Evolutionary conservation across 805 yeast species (phyloP), one percentile per base, ranked within the genome.

Genomic region (Starmerella asiatica): DNA sequence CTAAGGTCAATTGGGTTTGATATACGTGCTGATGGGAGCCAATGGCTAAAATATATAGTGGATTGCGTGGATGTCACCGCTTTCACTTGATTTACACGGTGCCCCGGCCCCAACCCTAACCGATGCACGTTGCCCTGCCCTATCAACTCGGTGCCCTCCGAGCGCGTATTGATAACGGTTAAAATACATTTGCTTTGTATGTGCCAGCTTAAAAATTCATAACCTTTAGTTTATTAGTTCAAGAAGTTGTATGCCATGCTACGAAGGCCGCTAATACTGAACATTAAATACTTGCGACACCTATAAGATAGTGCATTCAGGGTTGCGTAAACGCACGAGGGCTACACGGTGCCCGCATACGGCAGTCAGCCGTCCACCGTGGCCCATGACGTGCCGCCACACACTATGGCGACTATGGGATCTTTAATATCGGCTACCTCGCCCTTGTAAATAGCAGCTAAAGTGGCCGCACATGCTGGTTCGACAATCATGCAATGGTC

Each of bases 391-490:
- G 45, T 32, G 9, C 52, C 52, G 7, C 52, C 52, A 24, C 52
- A 48, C 18, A 48, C 50, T 34, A 48, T 42, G 16, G 50, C 47
- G 3, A 48, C 45, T 1, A 46, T 32, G 8, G 46, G 41, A 12
- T 21, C 34, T 7, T 9, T 20, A 2, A 8, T 19, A 19, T 29
- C 29, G 15, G 7, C 24, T 3, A 36, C 29, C 17, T n/a, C 16
- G 12, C 38, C 43, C 17, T 30, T 18, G 45, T 58, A 56, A 26
- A 62, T 39, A 6, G 74, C 63, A 18, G 76, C 68, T 21, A 78
- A 54, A 0, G 82, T 72, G 2, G 80, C 80, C 3, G 83, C 83
- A 56, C 84, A 78, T 1, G 84, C 84, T 0, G 83, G 83, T 54
- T 78, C 84, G 0, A 75, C 70, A 19, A 73, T 57, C 34, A 62